phyloP scores from a whole-genome alignment of 768 basidiomycete genomes.

The Suillus lakei region DNA sequence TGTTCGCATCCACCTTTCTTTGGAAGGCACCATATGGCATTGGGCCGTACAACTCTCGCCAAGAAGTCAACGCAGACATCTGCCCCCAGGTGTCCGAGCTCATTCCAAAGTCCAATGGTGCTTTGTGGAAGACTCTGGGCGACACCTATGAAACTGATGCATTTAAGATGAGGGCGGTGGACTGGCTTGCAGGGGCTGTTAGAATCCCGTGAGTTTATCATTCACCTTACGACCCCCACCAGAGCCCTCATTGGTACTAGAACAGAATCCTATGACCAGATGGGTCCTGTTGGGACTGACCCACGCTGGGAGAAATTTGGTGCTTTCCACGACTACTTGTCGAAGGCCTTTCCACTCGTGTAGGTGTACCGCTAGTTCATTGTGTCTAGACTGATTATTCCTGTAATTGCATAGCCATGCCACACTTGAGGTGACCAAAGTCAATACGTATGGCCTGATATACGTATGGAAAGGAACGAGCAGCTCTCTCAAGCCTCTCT shows the following conservation, averaged over 20 bases:
- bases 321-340: conserved; percentile 60
- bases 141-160: conserved; percentile 35
- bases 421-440: conserved; percentile 54
- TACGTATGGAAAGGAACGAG: conserved; percentile 60
- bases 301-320: conserved; percentile 59
- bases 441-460: conserved; percentile 67
- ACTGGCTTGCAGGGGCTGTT: conserved; percentile 46
- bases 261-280: conserved; percentile 56
- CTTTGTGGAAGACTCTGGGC: conserved; percentile 38
- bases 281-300: conserved; percentile 52
- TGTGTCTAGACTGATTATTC: neutral
- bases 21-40: conserved; percentile 7
- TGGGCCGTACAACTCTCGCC: neutral
- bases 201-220: conserved; percentile 42
- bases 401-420: conserved; percentile 43
- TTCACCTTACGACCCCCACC: neutral
- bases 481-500: conserved; percentile 56
- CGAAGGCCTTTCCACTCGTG: conserved; percentile 63
- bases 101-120: conserved; percentile 37
- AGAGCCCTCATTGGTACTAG: conserved; percentile 32
- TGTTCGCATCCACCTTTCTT: conserved; percentile 22
- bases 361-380: conserved; percentile 33
- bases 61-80: conserved; percentile 14
- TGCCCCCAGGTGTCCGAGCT: conserved; percentile 43
- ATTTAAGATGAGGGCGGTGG: conserved; percentile 40